Conservation (phyloP, 176 grass and related monocot genomes). For the Triticum dicoccoides region DNA sequence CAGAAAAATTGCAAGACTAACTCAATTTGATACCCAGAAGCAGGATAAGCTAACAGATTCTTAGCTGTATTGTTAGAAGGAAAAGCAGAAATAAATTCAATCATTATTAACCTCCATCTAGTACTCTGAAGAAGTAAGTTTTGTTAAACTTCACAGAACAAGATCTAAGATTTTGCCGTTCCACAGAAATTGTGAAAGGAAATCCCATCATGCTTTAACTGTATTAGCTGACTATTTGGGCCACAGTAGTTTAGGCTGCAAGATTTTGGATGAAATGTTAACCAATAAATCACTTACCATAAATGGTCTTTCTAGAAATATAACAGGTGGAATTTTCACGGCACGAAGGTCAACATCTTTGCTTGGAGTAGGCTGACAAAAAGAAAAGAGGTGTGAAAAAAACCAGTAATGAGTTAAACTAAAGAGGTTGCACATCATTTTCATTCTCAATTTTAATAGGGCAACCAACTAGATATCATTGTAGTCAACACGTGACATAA, state of each 20-base stretch:
- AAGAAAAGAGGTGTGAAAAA: conserved; percentile 26
- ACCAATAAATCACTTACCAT: conserved; percentile 48
- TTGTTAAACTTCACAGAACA: neutral
- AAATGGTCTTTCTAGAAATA: conserved; percentile 81
- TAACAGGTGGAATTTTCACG: conserved; percentile 60
- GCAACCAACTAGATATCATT: neutral
- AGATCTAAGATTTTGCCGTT: conserved; percentile 5
- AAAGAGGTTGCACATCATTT: neutral
- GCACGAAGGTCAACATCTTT: conserved; percentile 76
- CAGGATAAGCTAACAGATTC: conserved; percentile 4
- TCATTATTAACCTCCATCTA: conserved; percentile 3
- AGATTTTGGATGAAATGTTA: neutral
- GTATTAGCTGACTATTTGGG: neutral
- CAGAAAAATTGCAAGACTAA: conserved; percentile 2
- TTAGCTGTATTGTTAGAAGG: neutral
- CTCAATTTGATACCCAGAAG: neutral
- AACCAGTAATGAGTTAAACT: neutral
- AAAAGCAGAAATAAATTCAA: neutral
- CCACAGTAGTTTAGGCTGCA: neutral
- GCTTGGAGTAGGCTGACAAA: conserved; percentile 60
- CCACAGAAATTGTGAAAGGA: neutral
- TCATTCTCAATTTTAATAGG: neutral
- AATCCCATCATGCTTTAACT: conserved; percentile 3
- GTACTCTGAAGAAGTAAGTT: neutral
- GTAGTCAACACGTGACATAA: conserved; percentile 10